Evolutionary conservation across 83 land plant species (phyloP).

Genomic region (Isoetes engelmannii): DNA sequence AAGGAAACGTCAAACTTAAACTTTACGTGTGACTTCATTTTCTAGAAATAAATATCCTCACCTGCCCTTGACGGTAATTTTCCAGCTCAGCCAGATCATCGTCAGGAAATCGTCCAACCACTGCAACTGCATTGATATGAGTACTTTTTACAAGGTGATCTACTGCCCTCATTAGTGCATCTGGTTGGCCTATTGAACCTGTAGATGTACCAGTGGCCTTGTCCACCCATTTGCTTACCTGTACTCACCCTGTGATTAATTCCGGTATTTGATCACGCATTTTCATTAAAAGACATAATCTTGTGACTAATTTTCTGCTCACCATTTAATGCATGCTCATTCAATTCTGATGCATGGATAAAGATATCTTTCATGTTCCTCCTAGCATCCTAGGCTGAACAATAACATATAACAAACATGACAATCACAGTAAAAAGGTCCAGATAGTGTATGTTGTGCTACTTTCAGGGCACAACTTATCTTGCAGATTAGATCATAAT

Average conservation of each 20-base stretch:
- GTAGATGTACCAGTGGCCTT: constrained; percentile 41
- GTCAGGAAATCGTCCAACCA: constrained; percentile 91
- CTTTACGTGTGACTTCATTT: too few species aligned
- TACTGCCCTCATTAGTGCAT: constrained; percentile 74
- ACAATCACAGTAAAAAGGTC: too few species aligned
- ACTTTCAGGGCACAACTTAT: too few species aligned
- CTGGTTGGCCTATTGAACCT: constrained; percentile 60
- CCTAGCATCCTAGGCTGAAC: too few species aligned
- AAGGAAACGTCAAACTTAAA: too few species aligned
- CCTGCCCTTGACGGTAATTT: constrained; percentile 87
- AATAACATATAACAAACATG: too few species aligned
- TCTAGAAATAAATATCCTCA: constrained; percentile 11
- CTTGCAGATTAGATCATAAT: too few species aligned
- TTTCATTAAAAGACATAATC: neutral
- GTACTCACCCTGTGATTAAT: neutral
- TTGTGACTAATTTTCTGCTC: neutral
- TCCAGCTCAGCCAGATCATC: too few species aligned
- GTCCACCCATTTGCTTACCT: constrained; percentile 92
- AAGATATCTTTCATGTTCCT: too few species aligned
- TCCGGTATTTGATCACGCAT: neutral
- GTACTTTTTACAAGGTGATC: constrained; percentile 40
- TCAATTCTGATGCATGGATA: too few species aligned
- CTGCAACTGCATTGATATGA: constrained; percentile 75
- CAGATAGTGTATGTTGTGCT: too few species aligned
- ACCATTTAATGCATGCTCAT: too few species aligned